Conservation (phyloP, 805 yeast genomes). For the Lipomyces japonicus region DNA sequence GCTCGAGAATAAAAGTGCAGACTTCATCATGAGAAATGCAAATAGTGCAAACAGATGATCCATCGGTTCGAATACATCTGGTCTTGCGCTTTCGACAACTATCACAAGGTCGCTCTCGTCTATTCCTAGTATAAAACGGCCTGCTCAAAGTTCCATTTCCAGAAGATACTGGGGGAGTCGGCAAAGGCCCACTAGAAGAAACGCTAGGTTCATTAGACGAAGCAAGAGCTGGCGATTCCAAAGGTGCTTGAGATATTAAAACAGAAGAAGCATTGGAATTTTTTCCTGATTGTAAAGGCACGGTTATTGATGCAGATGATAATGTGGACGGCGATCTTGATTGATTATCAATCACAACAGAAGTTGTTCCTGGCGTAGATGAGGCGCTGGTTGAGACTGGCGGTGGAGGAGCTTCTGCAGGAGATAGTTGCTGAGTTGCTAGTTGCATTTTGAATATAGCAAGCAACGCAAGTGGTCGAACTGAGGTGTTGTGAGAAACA, state of each 20-base stretch:
- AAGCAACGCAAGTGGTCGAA: too few species aligned
- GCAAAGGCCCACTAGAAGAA: background rate
- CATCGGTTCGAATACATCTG: conserved; percentile 35
- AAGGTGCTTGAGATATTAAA: background rate
- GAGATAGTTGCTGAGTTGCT: background rate
- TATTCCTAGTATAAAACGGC: conserved; percentile 30
- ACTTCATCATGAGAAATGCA: conserved; percentile 36
- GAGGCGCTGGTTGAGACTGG: background rate
- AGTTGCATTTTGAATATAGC: too few species aligned
- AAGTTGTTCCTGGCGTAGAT: background rate
- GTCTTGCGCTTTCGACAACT: conserved; percentile 42
- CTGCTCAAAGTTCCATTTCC: conserved; percentile 2
- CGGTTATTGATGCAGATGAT: background rate
- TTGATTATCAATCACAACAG: background rate
- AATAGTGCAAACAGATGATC: conserved; percentile 33
- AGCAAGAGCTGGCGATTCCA: too few species aligned
- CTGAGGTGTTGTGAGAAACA: too few species aligned
- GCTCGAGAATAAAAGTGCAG: conserved; percentile 37
- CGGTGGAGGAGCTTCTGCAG: background rate
- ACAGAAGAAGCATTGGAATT: background rate
- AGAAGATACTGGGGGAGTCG: background rate
- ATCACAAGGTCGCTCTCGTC: conserved; percentile 40
- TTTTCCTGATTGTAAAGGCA: background rate
- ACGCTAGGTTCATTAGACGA: background rate
- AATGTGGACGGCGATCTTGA: background rate